A percentile compares a stretch with the other conserved stretches of the same genome.
phyloP scores from a whole-genome alignment of 139 green algal genomes.

The Micromonas pusilla region DNA sequence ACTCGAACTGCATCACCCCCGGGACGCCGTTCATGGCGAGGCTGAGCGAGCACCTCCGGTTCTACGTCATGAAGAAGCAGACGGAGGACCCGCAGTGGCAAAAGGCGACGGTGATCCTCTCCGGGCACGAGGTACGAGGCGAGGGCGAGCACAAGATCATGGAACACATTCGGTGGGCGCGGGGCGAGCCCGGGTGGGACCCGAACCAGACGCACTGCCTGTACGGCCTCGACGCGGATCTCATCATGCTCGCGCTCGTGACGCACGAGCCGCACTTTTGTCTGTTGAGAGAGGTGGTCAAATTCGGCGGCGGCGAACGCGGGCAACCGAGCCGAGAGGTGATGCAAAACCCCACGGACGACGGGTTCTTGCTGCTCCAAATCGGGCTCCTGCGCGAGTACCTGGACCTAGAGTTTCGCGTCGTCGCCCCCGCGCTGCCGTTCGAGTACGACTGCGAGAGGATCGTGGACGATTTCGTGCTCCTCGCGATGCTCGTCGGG shows the following conservation, averaged over 20 bases:
- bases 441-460: constrained; percentile 64
- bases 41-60: constrained; percentile 68
- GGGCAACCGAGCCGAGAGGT: constrained; percentile 76
- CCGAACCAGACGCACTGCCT: constrained; percentile 82
- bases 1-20: constrained; percentile 91
- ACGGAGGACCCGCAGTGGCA: constrained; percentile 74
- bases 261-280: constrained; percentile 94
- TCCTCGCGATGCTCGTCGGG: constrained; percentile 91
- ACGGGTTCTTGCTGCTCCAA: constrained; percentile 90
- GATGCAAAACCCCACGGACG: constrained; percentile 74
- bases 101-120: constrained; percentile 30
- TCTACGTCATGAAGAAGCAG: constrained; percentile 82
- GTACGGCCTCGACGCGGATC: constrained; percentile 91
- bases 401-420: constrained; percentile 68
- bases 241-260: constrained; percentile 92
- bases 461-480: constrained; percentile 88
- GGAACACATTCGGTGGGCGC: constrained; percentile 78
- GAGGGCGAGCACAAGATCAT: constrained; percentile 99
- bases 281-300: constrained; percentile 78
- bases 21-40: constrained; percentile 70
- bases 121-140: constrained; percentile 79
- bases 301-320: constrained; percentile 51
- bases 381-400: constrained; percentile 86
- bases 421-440: background rate
- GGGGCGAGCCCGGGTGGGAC: constrained; percentile 34